These are phyloP conservation scores for Tephrocybe sp. DNA, from an alignment of 768 basidiomycete species.

Conservation along the genomic window DNA sequence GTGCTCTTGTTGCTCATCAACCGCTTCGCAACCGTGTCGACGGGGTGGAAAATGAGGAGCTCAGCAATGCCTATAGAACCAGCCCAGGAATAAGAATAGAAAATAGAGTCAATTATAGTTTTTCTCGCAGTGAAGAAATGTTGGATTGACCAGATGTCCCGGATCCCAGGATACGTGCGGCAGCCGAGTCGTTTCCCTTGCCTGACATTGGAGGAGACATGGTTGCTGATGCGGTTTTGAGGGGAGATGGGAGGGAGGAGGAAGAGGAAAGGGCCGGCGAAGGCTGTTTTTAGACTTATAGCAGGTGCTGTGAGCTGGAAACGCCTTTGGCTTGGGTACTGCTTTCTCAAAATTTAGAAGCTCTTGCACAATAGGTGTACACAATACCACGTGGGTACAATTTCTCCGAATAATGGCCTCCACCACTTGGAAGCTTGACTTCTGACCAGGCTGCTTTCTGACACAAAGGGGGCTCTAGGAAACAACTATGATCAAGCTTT, in stretches of 20 bases:
- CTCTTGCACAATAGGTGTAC: slow-evolving; percentile 9
- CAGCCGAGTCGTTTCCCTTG: slow-evolving; percentile 80
- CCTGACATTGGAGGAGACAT: slow-evolving; percentile 49
- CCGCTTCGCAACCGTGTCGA: slow-evolving; percentile 97
- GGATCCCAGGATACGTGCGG: slow-evolving; percentile 88
- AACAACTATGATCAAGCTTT: too few species aligned
- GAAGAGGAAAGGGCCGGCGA: slow-evolving; percentile 3
- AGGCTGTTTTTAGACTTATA: slow-evolving; percentile 1
- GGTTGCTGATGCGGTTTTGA: slow-evolving; percentile 11
- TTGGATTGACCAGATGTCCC: slow-evolving; percentile 78
- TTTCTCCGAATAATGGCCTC: too few species aligned
- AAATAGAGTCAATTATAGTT: not conserved
- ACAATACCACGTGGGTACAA: slow-evolving; percentile 9
- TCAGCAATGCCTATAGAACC: slow-evolving; percentile 79
- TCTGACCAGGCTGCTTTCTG: too few species aligned
- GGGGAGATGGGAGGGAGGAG: not conserved
- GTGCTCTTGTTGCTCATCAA: slow-evolving; percentile 97
- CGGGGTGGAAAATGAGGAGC: slow-evolving; percentile 92
- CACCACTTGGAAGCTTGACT: too few species aligned
- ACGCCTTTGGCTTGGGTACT: slow-evolving; percentile 5
- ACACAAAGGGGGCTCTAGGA: too few species aligned
- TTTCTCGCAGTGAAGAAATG: not conserved
- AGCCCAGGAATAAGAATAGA: not conserved
- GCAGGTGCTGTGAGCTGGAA: slow-evolving; percentile 17
- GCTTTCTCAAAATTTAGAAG: slow-evolving; percentile 15